Conservation (phyloP, 306 rosid species). For the Rosa persica region DNA sequence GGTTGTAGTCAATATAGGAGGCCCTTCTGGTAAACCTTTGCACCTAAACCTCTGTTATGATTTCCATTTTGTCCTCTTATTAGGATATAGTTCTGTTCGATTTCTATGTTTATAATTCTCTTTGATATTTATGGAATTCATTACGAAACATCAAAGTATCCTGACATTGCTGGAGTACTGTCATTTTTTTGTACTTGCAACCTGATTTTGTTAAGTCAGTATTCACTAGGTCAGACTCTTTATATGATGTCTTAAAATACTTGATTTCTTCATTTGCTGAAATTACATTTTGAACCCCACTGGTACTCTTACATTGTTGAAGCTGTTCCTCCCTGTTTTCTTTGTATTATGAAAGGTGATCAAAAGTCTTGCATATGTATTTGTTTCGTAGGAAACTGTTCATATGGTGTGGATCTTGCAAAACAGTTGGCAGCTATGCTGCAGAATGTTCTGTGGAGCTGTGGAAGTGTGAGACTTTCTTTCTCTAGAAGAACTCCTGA, state of each 20-base stretch:
- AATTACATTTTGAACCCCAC: slow-evolving; percentile 8
- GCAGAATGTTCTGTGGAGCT: slow-evolving; percentile 81
- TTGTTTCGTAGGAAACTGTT: slow-evolving; percentile 58
- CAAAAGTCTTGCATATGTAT: background rate
- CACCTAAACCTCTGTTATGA: background rate
- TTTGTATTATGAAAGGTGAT: slow-evolving; percentile 18
- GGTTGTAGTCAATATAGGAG: slow-evolving; percentile 84
- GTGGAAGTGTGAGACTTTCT: slow-evolving; percentile 79
- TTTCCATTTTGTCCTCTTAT: background rate
- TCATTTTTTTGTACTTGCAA: slow-evolving; percentile 6
- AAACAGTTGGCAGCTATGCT: slow-evolving; percentile 61
- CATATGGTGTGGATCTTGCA: slow-evolving; percentile 64
- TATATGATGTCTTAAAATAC: slow-evolving; percentile 8
- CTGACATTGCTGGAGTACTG: background rate
- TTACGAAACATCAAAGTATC: background rate
- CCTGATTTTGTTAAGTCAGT: background rate
- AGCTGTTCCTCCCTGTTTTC: background rate
- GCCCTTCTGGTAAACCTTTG: slow-evolving; percentile 68
- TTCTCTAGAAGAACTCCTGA: slow-evolving; percentile 86
- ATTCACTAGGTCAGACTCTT: slow-evolving; percentile 13
- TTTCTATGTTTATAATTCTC: background rate
- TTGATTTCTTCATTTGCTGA: slow-evolving; percentile 11
- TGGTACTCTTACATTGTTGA: slow-evolving; percentile 15
- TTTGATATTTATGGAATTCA: background rate
- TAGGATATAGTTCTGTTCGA: background rate